Evolutionary conservation across 2,329 filamentous ascomycete genomes (phyloP), one percentile per base, ranked within the genome.

Genomic region (Sclerotinia nivalis): DNA sequence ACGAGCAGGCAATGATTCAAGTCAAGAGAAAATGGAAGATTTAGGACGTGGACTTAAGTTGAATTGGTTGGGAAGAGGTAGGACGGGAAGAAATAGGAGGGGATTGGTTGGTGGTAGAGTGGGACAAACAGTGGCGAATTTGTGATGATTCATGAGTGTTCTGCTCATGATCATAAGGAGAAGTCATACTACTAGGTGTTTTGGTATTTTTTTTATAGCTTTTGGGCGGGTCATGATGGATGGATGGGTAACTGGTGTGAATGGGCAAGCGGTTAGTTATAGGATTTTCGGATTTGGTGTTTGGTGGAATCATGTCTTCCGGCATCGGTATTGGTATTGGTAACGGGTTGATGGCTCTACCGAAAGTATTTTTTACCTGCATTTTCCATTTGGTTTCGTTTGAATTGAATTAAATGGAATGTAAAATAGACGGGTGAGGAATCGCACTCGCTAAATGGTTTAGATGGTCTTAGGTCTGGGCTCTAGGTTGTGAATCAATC

Each of bases 41-140:
- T 83, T 99, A 72, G 93, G 91, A 70, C 91, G 93, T 77, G 89
- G 96, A 75, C 83, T 99, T 72, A 99, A 98, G 81, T 88, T 97
- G 76, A 99, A 99, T 80, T 99, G 96, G 96, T 85, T 99, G 1
- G 95, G 95, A 0, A 85, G 96, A 60, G 95, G 95, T 0, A 83
- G 96, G 49, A 98, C 93, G 4, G 96, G 96, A 0, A 85, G 96
- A 73, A 96, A 98, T 80, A 84, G 96, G 67, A 88, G 93, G 73
- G 96, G 96, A 0, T 95, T 97, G 78, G 94, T 98, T 0, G 78
- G 77, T 15, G 76, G 76, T 7, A 76, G 76, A 66, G 76, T 79
- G 59, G 54, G 70, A 56, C 37, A 55, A 13, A 20, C 40, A 10
- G 45, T 61, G 25, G 59, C 37, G 6, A 52, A 52, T 40, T 43